A percentile compares a stretch with the other conserved stretches of the same genome.
Evolutionary conservation across 73 alveolate species (phyloP).

Genomic region (Tetrahymena elliotti): DNA sequence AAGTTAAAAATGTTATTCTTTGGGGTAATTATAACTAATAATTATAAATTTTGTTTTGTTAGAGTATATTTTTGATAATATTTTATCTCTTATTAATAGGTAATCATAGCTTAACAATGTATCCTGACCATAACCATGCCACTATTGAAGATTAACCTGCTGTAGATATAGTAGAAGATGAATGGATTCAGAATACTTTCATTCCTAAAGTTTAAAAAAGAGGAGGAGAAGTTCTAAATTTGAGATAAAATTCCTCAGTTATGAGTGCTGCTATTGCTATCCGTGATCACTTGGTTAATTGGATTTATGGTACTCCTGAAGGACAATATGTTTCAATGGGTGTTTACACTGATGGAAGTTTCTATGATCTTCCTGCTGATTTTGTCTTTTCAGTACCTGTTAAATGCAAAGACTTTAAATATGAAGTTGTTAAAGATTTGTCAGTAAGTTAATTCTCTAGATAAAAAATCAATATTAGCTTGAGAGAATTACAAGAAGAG

Average conservation of each 20-base stretch:
- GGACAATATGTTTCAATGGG: constrained; percentile 20
- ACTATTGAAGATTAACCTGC: constrained; percentile 31
- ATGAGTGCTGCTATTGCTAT: constrained; percentile 41
- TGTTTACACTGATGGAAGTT: constrained; percentile 34
- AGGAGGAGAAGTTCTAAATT: constrained; percentile 76
- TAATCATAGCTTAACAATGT: constrained; percentile 43
- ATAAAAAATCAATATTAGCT: constrained; percentile 14
- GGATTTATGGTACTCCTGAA: constrained; percentile 36
- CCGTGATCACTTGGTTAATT: constrained; percentile 25
- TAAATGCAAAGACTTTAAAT: constrained; percentile 25
- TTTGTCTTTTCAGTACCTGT: constrained; percentile 35
- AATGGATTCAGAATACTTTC: constrained; percentile 56
- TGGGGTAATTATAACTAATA: constrained; percentile 53
- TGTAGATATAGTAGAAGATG: constrained; percentile 19
- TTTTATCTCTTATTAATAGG: neutral
- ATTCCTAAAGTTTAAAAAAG: constrained; percentile 66
- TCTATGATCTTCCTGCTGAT: constrained; percentile 20
- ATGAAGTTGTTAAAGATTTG: constrained; percentile 5
- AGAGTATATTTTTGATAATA: too few relatives aligned
- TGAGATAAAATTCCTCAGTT: constrained; percentile 43
- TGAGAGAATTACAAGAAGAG: neutral
- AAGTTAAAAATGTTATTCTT: constrained; percentile 32
- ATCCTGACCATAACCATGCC: constrained; percentile 51
- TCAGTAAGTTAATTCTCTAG: constrained; percentile 16
- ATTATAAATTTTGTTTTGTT: too few relatives aligned